phyloP scores from a whole-genome alignment of 2,329 filamentous ascomycete species.

The Nannizzia gypsea region DNA sequence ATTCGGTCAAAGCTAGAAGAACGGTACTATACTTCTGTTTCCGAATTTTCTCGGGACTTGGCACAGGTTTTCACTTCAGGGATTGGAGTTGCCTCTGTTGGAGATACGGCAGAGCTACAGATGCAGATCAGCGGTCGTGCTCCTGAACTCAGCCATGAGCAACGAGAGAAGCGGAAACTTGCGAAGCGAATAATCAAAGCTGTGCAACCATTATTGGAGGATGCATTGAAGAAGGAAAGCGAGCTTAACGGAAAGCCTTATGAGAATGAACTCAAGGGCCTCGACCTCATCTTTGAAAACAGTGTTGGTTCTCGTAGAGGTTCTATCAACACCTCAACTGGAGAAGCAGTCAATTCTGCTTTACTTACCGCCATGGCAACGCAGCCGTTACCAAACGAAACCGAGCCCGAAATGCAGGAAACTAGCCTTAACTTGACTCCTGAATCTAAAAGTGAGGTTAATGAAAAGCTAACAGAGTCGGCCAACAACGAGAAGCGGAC shows the following conservation, averaged over 20 bases:
- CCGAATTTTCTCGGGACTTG: slow-evolving; percentile 49
- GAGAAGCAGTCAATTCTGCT: neutral
- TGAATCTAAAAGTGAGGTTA: neutral
- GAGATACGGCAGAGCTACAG: slow-evolving; percentile 37
- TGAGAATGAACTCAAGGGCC: slow-evolving; percentile 57
- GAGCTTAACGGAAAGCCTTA: slow-evolving; percentile 60
- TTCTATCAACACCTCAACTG: slow-evolving; percentile 5
- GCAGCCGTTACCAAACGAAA: neutral
- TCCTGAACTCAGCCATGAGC: slow-evolving; percentile 45
- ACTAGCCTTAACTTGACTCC: neutral
- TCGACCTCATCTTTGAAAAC: slow-evolving; percentile 61
- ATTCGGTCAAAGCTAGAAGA: slow-evolving; percentile 44
- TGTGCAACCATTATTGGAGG: slow-evolving; percentile 65
- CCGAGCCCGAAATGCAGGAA: neutral
- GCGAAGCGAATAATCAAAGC: slow-evolving; percentile 81
- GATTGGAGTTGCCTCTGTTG: slow-evolving; percentile 39
- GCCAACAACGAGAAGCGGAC: neutral
- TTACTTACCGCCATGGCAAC: neutral
- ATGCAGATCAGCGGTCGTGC: slow-evolving; percentile 39
- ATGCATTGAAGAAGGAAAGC: slow-evolving; percentile 67
- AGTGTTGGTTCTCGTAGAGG: slow-evolving; percentile 46
- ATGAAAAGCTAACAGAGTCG: neutral
- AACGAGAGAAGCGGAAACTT: slow-evolving; percentile 70
- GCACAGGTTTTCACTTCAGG: slow-evolving; percentile 45
- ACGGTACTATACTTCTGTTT: slow-evolving; percentile 49